Conservation (phyloP, 768 basidiomycete genomes). For the Russula griseocarnosa region DNA sequence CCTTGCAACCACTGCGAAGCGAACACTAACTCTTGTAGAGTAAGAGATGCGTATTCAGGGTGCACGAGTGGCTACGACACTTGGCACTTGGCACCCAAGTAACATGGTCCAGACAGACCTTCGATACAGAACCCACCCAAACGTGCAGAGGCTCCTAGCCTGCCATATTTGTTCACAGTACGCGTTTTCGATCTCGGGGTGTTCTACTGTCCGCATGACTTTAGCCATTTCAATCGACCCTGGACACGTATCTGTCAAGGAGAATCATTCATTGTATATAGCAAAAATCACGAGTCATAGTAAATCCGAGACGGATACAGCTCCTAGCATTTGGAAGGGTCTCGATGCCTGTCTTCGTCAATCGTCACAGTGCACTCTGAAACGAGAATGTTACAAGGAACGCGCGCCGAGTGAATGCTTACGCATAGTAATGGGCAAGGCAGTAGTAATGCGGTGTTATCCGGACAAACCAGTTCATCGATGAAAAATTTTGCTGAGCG, state of each 20-base stretch:
- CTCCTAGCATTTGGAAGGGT: background rate
- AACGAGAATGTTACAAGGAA: background rate
- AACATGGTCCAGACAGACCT: background rate
- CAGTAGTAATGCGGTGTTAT: background rate
- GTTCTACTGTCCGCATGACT: background rate
- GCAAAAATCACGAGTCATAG: background rate
- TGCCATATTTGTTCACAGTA: background rate
- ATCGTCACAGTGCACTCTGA: background rate
- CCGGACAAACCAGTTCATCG: background rate
- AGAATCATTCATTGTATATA: background rate
- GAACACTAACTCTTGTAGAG: no score
- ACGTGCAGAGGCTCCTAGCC: no score
- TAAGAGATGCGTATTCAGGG: background rate
- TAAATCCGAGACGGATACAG: background rate
- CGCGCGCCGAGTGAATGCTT: background rate
- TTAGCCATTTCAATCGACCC: background rate
- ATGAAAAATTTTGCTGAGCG: background rate
- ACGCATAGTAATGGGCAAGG: background rate
- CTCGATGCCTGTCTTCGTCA: background rate
- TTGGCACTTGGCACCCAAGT: background rate
- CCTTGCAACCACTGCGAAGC: no score
- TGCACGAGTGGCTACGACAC: background rate
- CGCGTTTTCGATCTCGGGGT: background rate
- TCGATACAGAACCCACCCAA: background rate
- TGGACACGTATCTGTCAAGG: background rate